phyloP scores from a whole-genome alignment of 1,284 basidiomycete species.

The Trametes hirsuta region DNA sequence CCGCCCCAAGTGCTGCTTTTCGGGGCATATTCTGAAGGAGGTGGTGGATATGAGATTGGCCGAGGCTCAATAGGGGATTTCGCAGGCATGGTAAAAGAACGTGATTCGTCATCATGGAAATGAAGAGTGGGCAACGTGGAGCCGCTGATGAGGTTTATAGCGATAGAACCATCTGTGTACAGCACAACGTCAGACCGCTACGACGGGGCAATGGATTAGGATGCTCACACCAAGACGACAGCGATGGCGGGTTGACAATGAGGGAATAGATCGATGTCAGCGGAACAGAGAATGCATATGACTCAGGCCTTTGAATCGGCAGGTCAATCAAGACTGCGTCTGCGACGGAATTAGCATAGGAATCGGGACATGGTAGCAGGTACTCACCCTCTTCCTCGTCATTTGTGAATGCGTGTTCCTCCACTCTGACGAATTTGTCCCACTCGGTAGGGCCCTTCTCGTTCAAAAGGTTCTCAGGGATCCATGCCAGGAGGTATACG shows the following conservation, averaged over 20 bases:
- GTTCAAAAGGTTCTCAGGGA: constrained; percentile 78
- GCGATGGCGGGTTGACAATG: constrained; percentile 80
- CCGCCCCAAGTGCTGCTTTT: constrained; percentile 70
- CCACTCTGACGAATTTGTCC: constrained; percentile 85
- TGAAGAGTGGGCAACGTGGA: constrained; percentile 89
- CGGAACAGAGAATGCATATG: constrained; percentile 94
- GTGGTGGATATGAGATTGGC: constrained; percentile 65
- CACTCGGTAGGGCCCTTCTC: constrained; percentile 79
- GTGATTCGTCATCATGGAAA: constrained; percentile 96
- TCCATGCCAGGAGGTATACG: constrained; percentile 81
- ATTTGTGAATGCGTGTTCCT: constrained; percentile 59
- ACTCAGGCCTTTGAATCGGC: constrained; percentile 77
- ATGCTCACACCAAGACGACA: constrained; percentile 86
- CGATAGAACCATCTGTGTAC: constrained; percentile 68
- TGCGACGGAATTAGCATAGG: constrained; percentile 35
- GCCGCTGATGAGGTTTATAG: constrained; percentile 87
- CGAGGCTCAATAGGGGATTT: constrained; percentile 39
- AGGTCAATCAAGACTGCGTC: constrained; percentile 81
- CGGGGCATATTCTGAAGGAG: constrained; percentile 49
- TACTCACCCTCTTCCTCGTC: constrained; percentile 74
- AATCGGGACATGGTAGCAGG: background rate
- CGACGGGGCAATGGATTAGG: constrained; percentile 20
- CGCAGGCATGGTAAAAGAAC: constrained; percentile 66
- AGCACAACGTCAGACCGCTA: background rate
- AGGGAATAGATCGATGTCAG: constrained; percentile 90